A percentile compares a stretch with the other conserved stretches of the same genome.
phyloP scores from a whole-genome alignment of 75 land plant species.

The Pinus taeda region DNA sequence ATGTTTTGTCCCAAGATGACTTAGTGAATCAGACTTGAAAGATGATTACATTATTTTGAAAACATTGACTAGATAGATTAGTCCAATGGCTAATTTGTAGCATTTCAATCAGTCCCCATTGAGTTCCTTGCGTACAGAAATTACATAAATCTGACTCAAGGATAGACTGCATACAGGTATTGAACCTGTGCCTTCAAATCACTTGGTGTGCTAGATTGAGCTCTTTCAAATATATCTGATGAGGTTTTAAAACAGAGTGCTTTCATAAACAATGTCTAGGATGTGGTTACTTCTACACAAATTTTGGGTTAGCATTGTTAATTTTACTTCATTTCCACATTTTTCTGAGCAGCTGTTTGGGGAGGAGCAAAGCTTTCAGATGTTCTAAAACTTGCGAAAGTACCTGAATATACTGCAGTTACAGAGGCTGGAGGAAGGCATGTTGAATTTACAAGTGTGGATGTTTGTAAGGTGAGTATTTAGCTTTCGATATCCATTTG shows the following conservation, averaged over 20 bases:
- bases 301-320: background rate
- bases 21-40: background rate
- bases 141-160: background rate
- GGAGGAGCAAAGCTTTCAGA: constrained; percentile 92
- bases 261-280: background rate
- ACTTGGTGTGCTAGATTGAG: background rate
- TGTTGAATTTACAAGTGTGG: constrained; percentile 94
- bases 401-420: constrained; percentile 36
- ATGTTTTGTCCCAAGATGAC: too few relatives aligned
- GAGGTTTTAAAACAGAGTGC: background rate
- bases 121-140: background rate
- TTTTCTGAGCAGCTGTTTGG: constrained; percentile 67
- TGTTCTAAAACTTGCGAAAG: constrained; percentile 77
- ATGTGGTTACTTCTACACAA: too few relatives aligned
- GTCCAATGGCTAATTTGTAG: background rate
- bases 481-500: too few relatives aligned
- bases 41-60: background rate
- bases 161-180: background rate
- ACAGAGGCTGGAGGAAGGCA: constrained; percentile 78
- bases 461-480: constrained; percentile 70
- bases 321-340: background rate
- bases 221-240: background rate
- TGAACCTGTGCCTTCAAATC: background rate
- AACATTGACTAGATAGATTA: background rate
- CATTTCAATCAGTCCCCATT: background rate